These are phyloP conservation scores for Coprinellus micaceus DNA, from an alignment of 768 basidiomycete genomes.

Conservation along the genomic window DNA sequence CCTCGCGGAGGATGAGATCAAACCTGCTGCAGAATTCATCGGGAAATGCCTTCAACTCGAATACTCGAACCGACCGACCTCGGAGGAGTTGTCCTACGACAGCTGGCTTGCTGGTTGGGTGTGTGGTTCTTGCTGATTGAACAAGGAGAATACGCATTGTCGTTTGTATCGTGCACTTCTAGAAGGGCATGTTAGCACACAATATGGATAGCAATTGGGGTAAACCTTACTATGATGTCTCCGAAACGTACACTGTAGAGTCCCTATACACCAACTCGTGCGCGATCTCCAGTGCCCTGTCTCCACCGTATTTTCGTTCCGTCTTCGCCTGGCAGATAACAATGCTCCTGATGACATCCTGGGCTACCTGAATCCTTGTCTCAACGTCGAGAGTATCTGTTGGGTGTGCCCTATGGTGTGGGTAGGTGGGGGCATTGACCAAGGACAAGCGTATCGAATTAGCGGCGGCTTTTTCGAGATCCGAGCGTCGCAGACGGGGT, in stretches of 20 bases:
- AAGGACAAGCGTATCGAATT: constrained; percentile 1
- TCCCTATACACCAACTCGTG: neutral
- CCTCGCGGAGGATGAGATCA: constrained; percentile 4
- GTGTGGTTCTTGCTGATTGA: too few species aligned
- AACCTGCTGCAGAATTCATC: constrained; percentile 8
- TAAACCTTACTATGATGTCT: too few species aligned
- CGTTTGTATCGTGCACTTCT: too few species aligned
- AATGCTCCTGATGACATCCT: constrained; percentile 34
- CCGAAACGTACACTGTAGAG: too few species aligned
- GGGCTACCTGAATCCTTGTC: constrained; percentile 11
- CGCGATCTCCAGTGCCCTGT: constrained; percentile 28
- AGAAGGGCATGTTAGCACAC: too few species aligned
- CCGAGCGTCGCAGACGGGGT: constrained; percentile 43
- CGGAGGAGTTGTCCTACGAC: too few species aligned
- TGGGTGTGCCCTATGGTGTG: neutral
- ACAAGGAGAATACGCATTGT: too few species aligned
- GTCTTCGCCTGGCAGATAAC: constrained; percentile 49
- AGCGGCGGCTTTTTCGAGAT: constrained; percentile 40
- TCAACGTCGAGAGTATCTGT: neutral
- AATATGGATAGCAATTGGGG: too few species aligned
- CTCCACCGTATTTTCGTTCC: constrained; percentile 52
- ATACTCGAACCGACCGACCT: neutral
- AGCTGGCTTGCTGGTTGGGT: too few species aligned
- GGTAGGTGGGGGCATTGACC: neutral
- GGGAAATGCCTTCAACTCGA: neutral